Conservation (phyloP, 176 grass and related monocot species). For the Urochloa ruziziensis region DNA sequence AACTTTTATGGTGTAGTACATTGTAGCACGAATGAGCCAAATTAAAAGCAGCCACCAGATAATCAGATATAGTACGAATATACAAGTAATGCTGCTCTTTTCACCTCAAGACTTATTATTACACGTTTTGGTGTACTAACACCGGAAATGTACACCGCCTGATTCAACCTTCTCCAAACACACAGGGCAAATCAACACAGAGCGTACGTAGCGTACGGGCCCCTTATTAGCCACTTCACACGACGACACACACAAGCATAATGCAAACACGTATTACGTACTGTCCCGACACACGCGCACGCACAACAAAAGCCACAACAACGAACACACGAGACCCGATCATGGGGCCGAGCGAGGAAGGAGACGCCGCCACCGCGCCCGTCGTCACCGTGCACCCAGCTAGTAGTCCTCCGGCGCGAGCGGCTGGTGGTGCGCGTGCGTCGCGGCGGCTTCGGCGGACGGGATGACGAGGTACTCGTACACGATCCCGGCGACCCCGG, state of each 20-base stretch:
- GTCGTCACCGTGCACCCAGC: background rate
- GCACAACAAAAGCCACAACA: background rate
- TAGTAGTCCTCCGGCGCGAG: slow-evolving; percentile 93
- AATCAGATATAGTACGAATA: background rate
- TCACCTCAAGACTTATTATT: background rate
- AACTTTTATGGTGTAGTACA: too few species aligned
- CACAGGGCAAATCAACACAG: background rate
- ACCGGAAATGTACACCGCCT: slow-evolving; percentile 1
- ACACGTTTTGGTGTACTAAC: background rate
- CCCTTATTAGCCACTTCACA: slow-evolving; percentile 39
- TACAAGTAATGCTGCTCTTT: background rate
- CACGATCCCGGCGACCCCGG: slow-evolving; percentile 57
- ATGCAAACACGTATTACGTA: background rate
- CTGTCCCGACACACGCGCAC: background rate
- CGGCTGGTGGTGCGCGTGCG: slow-evolving; percentile 78
- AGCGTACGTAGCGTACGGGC: background rate
- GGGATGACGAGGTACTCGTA: slow-evolving; percentile 90
- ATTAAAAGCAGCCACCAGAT: background rate
- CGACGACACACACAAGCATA: background rate
- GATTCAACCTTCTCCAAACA: background rate
- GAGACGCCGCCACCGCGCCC: background rate
- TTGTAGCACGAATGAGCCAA: too few species aligned
- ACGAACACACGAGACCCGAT: background rate
- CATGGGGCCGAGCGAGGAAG: background rate
- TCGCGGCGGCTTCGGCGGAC: slow-evolving; percentile 16